Evolutionary conservation across 306 rosid genomes (phyloP), one percentile per base, ranked within the genome.

Genomic region (Astragalus membranaceus): DNA sequence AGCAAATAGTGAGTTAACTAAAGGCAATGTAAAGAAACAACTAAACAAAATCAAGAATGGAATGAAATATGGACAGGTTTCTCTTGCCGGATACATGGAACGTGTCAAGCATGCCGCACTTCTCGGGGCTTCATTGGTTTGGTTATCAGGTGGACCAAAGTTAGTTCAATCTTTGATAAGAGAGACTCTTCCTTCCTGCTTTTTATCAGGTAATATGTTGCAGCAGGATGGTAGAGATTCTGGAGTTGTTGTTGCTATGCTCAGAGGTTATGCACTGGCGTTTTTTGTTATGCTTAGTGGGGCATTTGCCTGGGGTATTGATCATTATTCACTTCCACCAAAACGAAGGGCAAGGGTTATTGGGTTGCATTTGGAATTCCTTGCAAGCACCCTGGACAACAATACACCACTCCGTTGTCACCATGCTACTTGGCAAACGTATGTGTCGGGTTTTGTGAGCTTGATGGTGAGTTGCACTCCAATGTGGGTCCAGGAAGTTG

Each of bases 131-230:
- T 81, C 90, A 29, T 78, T 93, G 76, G 63, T 93, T 81, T 90
- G 98, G 98, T 71, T 90, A 67, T 84, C 96, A 15, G 98, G 98
- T 32, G 97, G 98, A 10, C 64, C 76, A 10, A 83, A 72, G 60
- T 70, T 93, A 70, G 91, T 88, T 79, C 90, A 85, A 20, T 82
- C 88, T 2, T 70, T 90, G 80, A 85, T 88, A 39, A 87, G 75
- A 58, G 98, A 88, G 75, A 93, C 90, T 52, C 39, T 93, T 39
- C 97, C 97, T 57, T 85, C 90, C 39, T 90, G 94, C 97, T 88
- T 93, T 73, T 73, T 93, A 69, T 85, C 97, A 4, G 70, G 79
- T 46, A 79, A 67, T 65, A 71, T 62, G 53, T 74, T 67, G 17
- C 81, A 85, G 67, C 70, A 69, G 64, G 93, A 84, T 67, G 78